Conservation (phyloP, 2,329 filamentous ascomycete species). For the Ceratocystis harringtonii region DNA sequence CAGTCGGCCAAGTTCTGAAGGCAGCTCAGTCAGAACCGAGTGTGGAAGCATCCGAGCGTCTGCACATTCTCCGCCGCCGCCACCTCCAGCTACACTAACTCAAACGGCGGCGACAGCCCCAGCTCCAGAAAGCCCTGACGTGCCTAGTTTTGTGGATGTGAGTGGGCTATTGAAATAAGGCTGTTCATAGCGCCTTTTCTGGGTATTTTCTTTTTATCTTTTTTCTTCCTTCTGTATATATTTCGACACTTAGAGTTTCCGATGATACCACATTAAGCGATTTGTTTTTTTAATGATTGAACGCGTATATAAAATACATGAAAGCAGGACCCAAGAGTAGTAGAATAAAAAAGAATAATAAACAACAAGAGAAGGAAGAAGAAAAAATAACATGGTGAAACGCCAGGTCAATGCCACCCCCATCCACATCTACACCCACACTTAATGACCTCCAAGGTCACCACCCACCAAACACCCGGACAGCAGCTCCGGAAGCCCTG, state of each 20-base stretch:
- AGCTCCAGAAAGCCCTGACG: constrained; percentile 7
- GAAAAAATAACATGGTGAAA: constrained; percentile 10
- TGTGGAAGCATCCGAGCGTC: background rate
- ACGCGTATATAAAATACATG: constrained; percentile 1
- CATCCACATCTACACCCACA: background rate
- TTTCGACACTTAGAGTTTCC: background rate
- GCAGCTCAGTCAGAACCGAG: background rate
- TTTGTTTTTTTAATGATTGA: constrained; percentile 3
- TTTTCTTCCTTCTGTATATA: constrained; percentile 8
- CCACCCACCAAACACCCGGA: background rate
- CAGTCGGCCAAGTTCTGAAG: background rate
- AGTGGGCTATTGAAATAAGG: constrained; percentile 28
- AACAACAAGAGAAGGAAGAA: constrained; percentile 13
- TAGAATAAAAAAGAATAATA: background rate
- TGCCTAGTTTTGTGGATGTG: constrained; percentile 22
- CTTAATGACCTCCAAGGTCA: background rate
- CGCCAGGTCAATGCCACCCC: constrained; percentile 12
- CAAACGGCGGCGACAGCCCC: background rate
- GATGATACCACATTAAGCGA: constrained; percentile 18
- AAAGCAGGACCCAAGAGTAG: background rate
- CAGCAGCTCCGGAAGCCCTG: background rate
- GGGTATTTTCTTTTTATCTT: background rate
- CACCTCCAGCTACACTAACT: background rate
- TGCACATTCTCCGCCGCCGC: constrained; percentile 1
- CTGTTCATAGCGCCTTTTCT: background rate